phyloP scores from a whole-genome alignment of 23 red algal genomes.

The Gracilaria vermiculophylla region DNA sequence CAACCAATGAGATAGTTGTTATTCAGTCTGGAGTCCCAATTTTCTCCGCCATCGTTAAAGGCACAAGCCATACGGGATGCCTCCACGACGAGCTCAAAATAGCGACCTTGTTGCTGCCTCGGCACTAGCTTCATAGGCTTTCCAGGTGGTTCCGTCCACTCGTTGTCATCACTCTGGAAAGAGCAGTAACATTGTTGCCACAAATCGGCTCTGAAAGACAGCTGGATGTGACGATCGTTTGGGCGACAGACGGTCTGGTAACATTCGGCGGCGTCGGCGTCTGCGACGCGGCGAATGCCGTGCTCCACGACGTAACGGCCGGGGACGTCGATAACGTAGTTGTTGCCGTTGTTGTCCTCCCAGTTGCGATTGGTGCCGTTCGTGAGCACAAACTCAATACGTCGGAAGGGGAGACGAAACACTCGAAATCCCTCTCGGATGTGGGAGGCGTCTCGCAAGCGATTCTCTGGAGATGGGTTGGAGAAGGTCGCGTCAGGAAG shows the following conservation, averaged over 20 bases:
- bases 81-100: constrained; percentile 37
- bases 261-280: constrained; percentile 53
- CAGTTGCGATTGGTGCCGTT: constrained; percentile 68
- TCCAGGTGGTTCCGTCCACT: constrained; percentile 47
- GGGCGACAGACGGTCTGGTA: constrained; percentile 6
- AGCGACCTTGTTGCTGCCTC: neutral
- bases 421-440: constrained; percentile 81
- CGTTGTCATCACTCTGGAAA: constrained; percentile 18
- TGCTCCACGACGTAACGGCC: constrained; percentile 74
- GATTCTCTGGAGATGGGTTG: constrained; percentile 7
- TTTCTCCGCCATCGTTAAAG: constrained; percentile 57
- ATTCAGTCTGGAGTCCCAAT: constrained; percentile 59
- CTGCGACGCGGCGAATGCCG: constrained; percentile 69
- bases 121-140: neutral
- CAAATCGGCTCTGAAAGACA: constrained; percentile 63
- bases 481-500: constrained; percentile 31
- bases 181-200: constrained; percentile 43
- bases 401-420: constrained; percentile 60
- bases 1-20: constrained; percentile 56
- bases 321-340: constrained; percentile 21
- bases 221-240: constrained; percentile 42
- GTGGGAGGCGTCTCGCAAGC: constrained; percentile 70
- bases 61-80: constrained; percentile 34
- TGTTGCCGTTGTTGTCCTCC: constrained; percentile 63
- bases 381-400: constrained; percentile 58